Conservation (phyloP, 257 asterid species). For the Primulina tabacum region DNA sequence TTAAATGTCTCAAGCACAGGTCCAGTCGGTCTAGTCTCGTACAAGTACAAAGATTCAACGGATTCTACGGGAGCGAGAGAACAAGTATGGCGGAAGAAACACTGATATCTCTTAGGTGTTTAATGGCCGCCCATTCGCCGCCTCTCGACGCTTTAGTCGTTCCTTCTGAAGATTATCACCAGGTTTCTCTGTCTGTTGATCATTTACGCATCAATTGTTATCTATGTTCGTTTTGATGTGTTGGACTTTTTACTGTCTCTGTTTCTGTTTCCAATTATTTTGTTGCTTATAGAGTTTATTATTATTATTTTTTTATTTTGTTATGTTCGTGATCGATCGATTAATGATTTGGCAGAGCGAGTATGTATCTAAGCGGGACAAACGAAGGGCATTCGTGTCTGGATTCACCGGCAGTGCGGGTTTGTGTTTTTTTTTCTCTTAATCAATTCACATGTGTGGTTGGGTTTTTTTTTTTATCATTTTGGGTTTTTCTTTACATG, state of each 20-base stretch:
- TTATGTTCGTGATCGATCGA: slow-evolving; percentile 15
- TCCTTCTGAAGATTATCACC: slow-evolving; percentile 96
- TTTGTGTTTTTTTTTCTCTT: slow-evolving; percentile 32
- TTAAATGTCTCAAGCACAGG: not conserved
- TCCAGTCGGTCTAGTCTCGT: slow-evolving; percentile 8
- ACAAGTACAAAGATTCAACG: not conserved
- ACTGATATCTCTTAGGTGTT: slow-evolving; percentile 59
- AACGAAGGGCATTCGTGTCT: slow-evolving; percentile 81
- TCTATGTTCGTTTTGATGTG: not conserved
- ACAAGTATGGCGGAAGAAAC: slow-evolving; percentile 59
- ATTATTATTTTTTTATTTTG: not conserved
- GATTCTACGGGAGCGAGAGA: not conserved
- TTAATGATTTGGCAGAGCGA: slow-evolving; percentile 68
- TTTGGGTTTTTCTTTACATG: not conserved
- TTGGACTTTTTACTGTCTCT: not conserved
- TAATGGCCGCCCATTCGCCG: slow-evolving; percentile 81
- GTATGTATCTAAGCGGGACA: slow-evolving; percentile 86
- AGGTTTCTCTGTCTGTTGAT: slow-evolving; percentile 40
- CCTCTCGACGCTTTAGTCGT: slow-evolving; percentile 78
- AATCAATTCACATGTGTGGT: not conserved
- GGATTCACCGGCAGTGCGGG: slow-evolving; percentile 96
- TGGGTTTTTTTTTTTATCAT: not conserved
- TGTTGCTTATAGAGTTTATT: not conserved
- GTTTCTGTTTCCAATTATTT: not conserved
- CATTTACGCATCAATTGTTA: not conserved